Percentiles rank a stretch among this genome's conserved stretches.
Evolutionary conservation across 495 filamentous ascomycete genomes (phyloP).

Genomic region (Saxophila tyrrhenica): DNA sequence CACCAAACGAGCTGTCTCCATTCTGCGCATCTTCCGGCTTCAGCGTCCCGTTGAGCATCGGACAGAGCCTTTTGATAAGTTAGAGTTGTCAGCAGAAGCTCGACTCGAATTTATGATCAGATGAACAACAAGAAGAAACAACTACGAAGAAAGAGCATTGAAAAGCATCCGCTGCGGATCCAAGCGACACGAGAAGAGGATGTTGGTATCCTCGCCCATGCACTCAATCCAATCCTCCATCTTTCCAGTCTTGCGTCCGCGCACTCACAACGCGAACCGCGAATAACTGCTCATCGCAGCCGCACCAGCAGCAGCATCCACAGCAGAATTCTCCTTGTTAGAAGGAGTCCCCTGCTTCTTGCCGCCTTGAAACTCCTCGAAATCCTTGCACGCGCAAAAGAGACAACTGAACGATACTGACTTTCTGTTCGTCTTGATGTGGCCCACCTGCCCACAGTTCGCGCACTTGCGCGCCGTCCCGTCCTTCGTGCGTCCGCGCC

Average conservation of each 20-base stretch:
- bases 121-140: conserved; percentile 2
- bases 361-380: background rate
- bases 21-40: conserved; percentile 50
- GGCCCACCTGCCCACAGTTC: conserved; percentile 87
- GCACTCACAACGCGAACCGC: background rate
- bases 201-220: no score
- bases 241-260: no score
- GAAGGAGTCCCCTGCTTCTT: background rate
- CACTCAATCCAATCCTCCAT: no score
- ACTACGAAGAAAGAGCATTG: background rate
- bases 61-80: conserved; percentile 56
- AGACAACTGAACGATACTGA: conserved; percentile 31
- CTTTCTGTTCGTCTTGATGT: conserved; percentile 99
- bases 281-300: background rate
- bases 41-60: conserved; percentile 77
- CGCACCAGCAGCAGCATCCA: background rate
- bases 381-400: conserved; percentile 1
- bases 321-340: background rate
- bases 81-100: conserved; percentile 11
- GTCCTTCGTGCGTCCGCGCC: conserved; percentile 22
- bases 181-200: background rate
- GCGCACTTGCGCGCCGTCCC: conserved; percentile 89
- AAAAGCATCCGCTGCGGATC: no score
- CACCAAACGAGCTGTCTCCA: conserved; percentile 35
- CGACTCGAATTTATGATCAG: no score